Evolutionary conservation across 257 asterid genomes (phyloP).

Genomic region (Jaltomata sinuosa): DNA sequence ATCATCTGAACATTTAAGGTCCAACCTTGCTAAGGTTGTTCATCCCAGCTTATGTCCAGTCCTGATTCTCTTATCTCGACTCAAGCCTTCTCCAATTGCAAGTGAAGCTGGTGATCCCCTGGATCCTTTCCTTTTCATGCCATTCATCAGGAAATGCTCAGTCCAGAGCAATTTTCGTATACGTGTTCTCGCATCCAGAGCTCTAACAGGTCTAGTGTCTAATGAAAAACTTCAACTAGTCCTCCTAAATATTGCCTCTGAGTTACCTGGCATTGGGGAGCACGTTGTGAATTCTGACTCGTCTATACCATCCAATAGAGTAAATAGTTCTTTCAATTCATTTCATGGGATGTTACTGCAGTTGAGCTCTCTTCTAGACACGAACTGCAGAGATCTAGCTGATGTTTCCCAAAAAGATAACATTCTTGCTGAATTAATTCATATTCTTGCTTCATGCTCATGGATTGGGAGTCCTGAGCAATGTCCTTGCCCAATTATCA

Average conservation of each 20-base stretch:
- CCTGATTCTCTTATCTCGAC: slow-evolving; percentile 81
- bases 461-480: slow-evolving; percentile 70
- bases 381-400: slow-evolving; percentile 62
- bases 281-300: slow-evolving; percentile 8
- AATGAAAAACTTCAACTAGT: slow-evolving; percentile 67
- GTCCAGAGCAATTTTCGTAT: slow-evolving; percentile 70
- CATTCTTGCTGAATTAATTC: slow-evolving; percentile 49
- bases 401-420: slow-evolving; percentile 57
- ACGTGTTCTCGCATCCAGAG: slow-evolving; percentile 89
- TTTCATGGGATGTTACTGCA: slow-evolving; percentile 83
- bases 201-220: slow-evolving; percentile 68
- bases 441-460: slow-evolving; percentile 36
- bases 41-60: slow-evolving; percentile 96
- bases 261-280: slow-evolving; percentile 39
- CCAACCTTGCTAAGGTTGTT: slow-evolving; percentile 57
- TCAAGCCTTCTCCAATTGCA: slow-evolving; percentile 77
- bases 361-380: slow-evolving; percentile 67
- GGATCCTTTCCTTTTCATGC: slow-evolving; percentile 82
- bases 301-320: slow-evolving; percentile 4
- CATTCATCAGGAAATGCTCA: slow-evolving; percentile 82
- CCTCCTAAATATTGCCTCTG: slow-evolving; percentile 62
- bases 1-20: slow-evolving; percentile 35
- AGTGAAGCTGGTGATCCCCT: slow-evolving; percentile 67
- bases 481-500: slow-evolving; percentile 76
- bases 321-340: slow-evolving; percentile 46